These are phyloP conservation scores for Leccinellum rugosiceps DNA, from an alignment of 768 basidiomycete genomes.

Conservation along the genomic window DNA sequence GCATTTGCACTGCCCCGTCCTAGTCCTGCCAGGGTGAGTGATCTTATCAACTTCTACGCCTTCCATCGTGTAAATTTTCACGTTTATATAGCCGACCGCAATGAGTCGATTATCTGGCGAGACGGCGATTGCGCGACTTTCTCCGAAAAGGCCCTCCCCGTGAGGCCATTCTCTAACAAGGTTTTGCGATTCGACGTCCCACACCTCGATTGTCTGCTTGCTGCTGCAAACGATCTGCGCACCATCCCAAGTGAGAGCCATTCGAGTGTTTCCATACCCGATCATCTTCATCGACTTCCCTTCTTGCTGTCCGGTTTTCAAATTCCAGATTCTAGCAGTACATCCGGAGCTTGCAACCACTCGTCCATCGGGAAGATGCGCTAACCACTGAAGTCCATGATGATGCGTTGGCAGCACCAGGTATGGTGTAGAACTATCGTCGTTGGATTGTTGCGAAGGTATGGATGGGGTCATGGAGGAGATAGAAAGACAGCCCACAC, in stretches of 20 bases:
- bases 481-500: too few relatives aligned
- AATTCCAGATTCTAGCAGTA: not conserved
- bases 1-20: not conserved
- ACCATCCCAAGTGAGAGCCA: not conserved
- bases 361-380: constrained; percentile 7
- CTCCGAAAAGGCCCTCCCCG: not conserved
- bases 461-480: too few relatives aligned
- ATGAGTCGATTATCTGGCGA: not conserved
- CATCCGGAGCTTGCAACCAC: not conserved
- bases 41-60: not conserved
- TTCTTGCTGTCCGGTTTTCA: constrained; percentile 4
- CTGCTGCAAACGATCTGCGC: not conserved
- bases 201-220: not conserved
- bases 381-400: not conserved
- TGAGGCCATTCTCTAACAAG: not conserved
- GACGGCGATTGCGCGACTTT: not conserved
- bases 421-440: not conserved
- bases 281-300: not conserved
- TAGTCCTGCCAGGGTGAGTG: not conserved
- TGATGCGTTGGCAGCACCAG: not conserved
- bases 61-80: not conserved
- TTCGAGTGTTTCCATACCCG: not conserved
- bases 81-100: not conserved
- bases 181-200: not conserved
- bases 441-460: not conserved